Evolutionary conservation across 306 rosid species (phyloP).

Genomic region (Quercus suber): DNA sequence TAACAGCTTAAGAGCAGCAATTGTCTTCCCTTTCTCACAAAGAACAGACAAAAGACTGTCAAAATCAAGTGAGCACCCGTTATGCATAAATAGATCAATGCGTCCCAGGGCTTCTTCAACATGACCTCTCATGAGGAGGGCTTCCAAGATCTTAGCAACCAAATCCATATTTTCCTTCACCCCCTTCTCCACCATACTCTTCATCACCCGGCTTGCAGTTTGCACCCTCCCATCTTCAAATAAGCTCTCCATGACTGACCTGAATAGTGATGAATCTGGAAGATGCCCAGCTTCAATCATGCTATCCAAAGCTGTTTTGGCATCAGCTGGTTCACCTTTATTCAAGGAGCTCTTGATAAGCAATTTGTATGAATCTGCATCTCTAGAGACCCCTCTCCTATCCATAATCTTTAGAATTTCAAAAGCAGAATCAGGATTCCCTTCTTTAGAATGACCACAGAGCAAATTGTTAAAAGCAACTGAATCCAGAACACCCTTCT

Average conservation of each 20-base stretch:
- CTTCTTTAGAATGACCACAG: slow-evolving; percentile 83
- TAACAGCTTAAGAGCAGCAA: slow-evolving; percentile 79
- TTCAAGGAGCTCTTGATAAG: slow-evolving; percentile 77
- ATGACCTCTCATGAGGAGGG: slow-evolving; percentile 84
- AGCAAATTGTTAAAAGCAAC: slow-evolving; percentile 75
- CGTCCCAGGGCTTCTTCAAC: slow-evolving; percentile 92
- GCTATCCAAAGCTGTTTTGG: slow-evolving; percentile 75
- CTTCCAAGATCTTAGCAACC: slow-evolving; percentile 79
- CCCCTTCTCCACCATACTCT: slow-evolving; percentile 85
- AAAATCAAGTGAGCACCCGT: slow-evolving; percentile 55
- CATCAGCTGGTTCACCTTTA: slow-evolving; percentile 89
- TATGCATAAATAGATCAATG: slow-evolving; percentile 59
- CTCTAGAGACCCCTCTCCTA: slow-evolving; percentile 69
- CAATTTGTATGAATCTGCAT: slow-evolving; percentile 61
- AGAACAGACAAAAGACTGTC: slow-evolving; percentile 60
- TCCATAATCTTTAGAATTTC: slow-evolving; percentile 87
- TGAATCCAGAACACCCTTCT: slow-evolving; percentile 73
- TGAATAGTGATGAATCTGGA: slow-evolving; percentile 63
- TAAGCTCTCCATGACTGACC: slow-evolving; percentile 73
- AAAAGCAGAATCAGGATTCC: slow-evolving; percentile 75
- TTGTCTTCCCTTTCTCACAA: slow-evolving; percentile 81
- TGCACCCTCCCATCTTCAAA: slow-evolving; percentile 86
- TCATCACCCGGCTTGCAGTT: slow-evolving; percentile 93
- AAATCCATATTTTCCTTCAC: slow-evolving; percentile 78
- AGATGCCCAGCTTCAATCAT: slow-evolving; percentile 83